A percentile compares a stretch with the other conserved stretches of the same genome.
phyloP scores from a whole-genome alignment of 192 early-diverging fungal species.

The Lunasporangiospora selenospora region DNA sequence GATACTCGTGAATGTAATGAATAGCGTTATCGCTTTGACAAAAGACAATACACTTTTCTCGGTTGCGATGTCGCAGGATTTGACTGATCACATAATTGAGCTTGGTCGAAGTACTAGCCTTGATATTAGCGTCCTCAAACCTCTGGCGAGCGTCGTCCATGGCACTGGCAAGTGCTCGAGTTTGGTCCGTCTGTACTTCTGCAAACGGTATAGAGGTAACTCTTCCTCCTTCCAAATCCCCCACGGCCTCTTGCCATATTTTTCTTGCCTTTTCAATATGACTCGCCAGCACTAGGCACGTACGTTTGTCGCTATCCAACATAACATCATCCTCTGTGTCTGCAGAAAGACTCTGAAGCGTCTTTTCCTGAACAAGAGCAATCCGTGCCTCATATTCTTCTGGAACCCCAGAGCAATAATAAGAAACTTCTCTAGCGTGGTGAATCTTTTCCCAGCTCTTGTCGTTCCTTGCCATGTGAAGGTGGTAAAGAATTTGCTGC shows the following conservation, averaged over 20 bases:
- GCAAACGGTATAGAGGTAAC: too few relatives aligned
- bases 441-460: slow-evolving; percentile 27
- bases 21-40: slow-evolving; percentile 59
- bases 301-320: too few relatives aligned
- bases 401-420: slow-evolving; percentile 34
- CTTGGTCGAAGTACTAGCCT: slow-evolving; percentile 61
- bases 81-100: slow-evolving; percentile 60
- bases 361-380: too few relatives aligned
- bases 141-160: slow-evolving; percentile 3
- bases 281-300: too few relatives aligned
- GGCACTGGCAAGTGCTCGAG: background rate
- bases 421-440: slow-evolving; percentile 31
- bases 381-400: background rate
- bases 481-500: slow-evolving; percentile 14
- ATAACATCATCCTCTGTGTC: too few relatives aligned
- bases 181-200: too few relatives aligned
- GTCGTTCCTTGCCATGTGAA: slow-evolving; percentile 23
- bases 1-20: slow-evolving; percentile 57
- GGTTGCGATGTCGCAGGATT: slow-evolving; percentile 23
- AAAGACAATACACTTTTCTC: slow-evolving; percentile 71
- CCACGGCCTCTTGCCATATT: too few relatives aligned
- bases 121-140: slow-evolving; percentile 19
- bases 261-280: too few relatives aligned
- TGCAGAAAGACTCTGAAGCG: too few relatives aligned
- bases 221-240: too few relatives aligned